Base-by-base conservation (phyloP, 2,329 filamentous ascomycete genomes). In the Pezicula carpinea region DNA sequence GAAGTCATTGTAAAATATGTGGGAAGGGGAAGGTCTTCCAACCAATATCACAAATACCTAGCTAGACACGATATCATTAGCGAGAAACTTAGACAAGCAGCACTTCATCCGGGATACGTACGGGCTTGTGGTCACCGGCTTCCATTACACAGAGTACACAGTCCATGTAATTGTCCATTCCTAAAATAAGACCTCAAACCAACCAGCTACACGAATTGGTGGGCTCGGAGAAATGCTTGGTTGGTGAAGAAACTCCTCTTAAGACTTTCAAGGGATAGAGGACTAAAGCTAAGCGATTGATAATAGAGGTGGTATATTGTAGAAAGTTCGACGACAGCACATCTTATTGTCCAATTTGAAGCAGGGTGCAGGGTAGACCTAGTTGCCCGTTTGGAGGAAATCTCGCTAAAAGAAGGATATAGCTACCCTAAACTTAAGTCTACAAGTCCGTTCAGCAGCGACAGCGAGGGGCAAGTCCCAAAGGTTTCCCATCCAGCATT, bases 221-320 rank as follows among this genome's bases (percentile, higher is more conserved):
- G 38, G 38, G 26, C 15, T 40, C 7, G 38, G 38, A 23, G 19
- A 40, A 22, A 40, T 40, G 38, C 38, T 19, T 14, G 38, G 38
- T 7, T 40, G 38, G 38, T 40, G 7, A n/a, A 40, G 38, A 14
- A 21, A 26, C 26, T 3, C 26, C 26, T 11, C 26, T 29, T 11
- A 6, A 29, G 15, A 8, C 2, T 10, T 10, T n/a, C 2, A 13
- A 23, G 13, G 19, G 8, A 15, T 14, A n/a, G 2, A n/a, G 18
- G 8, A 4, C n/a, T 23, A 40, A 40, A 5, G 14, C 14, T 14
- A 22, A 21, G n/a, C n/a, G n/a, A n/a, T n/a, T n/a, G n/a, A 14
- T 5, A 15, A 40, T n/a, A 40, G 38, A 40, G 38, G 38, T 40
- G 38, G 38, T 40, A 40, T 17, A 40, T 8, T 29, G 38, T 40